Conservation (phyloP, 768 basidiomycete species). For the Boletus barrowsii region DNA sequence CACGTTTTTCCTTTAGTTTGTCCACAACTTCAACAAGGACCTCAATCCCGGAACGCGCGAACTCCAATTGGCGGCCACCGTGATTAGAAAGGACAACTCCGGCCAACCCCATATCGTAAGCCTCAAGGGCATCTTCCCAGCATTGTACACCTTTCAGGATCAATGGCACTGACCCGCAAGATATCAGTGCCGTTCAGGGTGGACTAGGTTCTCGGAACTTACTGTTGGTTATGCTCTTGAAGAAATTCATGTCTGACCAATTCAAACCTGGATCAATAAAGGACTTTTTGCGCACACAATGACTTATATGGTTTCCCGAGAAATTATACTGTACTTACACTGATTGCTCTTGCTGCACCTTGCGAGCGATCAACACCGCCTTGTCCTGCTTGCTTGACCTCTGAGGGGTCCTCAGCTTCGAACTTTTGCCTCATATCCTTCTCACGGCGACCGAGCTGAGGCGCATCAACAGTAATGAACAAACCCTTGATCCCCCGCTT, state of each 20-base stretch:
- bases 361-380: slow-evolving; percentile 74
- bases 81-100: slow-evolving; percentile 89
- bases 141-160: slow-evolving; percentile 88
- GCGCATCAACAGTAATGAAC: slow-evolving; percentile 98
- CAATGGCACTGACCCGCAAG: slow-evolving; percentile 66
- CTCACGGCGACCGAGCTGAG: slow-evolving; percentile 90
- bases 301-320: background rate
- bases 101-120: slow-evolving; percentile 70
- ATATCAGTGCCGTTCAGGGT: slow-evolving; percentile 1
- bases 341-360: slow-evolving; percentile 93
- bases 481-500: slow-evolving; percentile 85
- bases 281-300: slow-evolving; percentile 43
- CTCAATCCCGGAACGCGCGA: slow-evolving; percentile 84
- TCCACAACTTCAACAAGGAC: slow-evolving; percentile 83
- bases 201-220: slow-evolving; percentile 9
- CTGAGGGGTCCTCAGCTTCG: slow-evolving; percentile 59
- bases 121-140: slow-evolving; percentile 87
- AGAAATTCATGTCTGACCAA: slow-evolving; percentile 69
- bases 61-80: slow-evolving; percentile 76
- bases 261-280: slow-evolving; percentile 92
- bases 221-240: slow-evolving; percentile 75
- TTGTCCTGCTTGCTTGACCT: slow-evolving; percentile 42
- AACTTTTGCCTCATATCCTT: slow-evolving; percentile 99
- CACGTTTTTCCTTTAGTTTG: slow-evolving; percentile 63
- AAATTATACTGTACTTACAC: slow-evolving; percentile 43